A percentile compares a stretch with the other conserved stretches of the same genome.
These are phyloP conservation scores for Craspedostauros australis DNA, from an alignment of 108 stramenopile genomes.

Conservation along the genomic window DNA sequence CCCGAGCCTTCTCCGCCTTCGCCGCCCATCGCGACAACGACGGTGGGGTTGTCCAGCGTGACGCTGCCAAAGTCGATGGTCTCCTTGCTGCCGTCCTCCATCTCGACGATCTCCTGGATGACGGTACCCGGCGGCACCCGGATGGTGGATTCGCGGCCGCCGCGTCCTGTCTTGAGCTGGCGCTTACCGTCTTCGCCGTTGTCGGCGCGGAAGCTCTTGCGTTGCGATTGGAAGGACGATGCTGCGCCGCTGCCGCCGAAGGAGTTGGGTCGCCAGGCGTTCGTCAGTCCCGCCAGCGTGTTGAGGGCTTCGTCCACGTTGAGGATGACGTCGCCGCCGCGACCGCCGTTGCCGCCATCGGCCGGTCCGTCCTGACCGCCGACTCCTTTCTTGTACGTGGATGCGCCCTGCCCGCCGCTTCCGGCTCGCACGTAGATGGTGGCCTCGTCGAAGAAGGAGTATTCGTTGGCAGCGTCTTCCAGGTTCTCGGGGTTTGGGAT, in stretches of 20 bases:
- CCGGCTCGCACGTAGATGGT: constrained; percentile 76
- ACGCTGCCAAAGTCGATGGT: constrained; percentile 40
- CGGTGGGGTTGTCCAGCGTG: constrained; percentile 28
- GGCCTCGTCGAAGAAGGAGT: constrained; percentile 87
- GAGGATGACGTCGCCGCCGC: constrained; percentile 87
- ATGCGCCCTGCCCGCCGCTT: constrained; percentile 78
- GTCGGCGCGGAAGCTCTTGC: constrained; percentile 67
- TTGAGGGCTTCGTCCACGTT: constrained; percentile 77
- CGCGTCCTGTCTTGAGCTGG: constrained; percentile 58
- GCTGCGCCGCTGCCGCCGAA: constrained; percentile 77
- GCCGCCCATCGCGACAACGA: constrained; percentile 64
- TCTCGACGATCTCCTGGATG: constrained; percentile 69
- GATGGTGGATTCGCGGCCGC: constrained; percentile 68
- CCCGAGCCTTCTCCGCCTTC: constrained; percentile 75
- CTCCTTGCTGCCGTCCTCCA: constrained; percentile 11
- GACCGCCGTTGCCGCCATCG: constrained; percentile 91
- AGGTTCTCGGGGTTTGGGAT: too few relatives aligned
- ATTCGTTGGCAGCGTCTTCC: too few relatives aligned
- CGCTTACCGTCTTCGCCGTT: constrained; percentile 82
- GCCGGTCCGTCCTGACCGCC: constrained; percentile 77
- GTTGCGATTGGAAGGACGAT: constrained; percentile 14
- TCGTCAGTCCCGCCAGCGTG: constrained; percentile 78
- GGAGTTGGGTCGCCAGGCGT: constrained; percentile 72
- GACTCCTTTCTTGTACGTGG: constrained; percentile 68
- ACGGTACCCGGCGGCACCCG: constrained; percentile 93